A percentile compares a stretch with the other conserved stretches of the same genome.
Conservation (phyloP, 768 basidiomycete species). For the Kwoniella sp. region DNA sequence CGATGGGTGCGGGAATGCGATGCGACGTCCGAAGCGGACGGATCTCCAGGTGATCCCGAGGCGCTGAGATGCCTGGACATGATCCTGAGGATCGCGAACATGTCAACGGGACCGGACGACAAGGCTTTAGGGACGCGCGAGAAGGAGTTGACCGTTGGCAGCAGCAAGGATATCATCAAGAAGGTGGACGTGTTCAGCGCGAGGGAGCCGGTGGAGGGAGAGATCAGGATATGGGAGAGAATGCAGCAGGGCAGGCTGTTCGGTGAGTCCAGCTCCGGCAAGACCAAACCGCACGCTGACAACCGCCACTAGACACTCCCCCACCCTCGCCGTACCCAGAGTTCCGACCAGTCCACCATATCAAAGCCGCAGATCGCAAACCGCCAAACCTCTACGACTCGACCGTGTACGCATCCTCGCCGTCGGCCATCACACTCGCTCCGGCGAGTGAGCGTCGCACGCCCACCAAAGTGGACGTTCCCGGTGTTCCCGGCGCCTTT, state of each 20-base stretch:
- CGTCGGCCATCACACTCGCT: conserved; percentile 48
- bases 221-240: conserved; percentile 42
- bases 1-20: conserved; percentile 61
- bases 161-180: conserved; percentile 20
- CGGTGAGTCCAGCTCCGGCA: conserved; percentile 17
- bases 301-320: conserved; percentile 10
- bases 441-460: conserved; percentile 40
- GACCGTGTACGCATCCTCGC: conserved; percentile 54
- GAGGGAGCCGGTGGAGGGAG: conserved; percentile 24
- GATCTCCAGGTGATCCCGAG: conserved; percentile 53
- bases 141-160: conserved; percentile 7
- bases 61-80: conserved; percentile 56
- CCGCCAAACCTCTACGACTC: conserved; percentile 59
- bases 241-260: conserved; percentile 29
- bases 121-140: conserved; percentile 6
- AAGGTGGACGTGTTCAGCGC: conserved; percentile 38
- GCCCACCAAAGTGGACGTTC: conserved; percentile 52
- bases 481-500: conserved; percentile 56
- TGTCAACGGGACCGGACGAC: conserved; percentile 2
- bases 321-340: conserved; percentile 28
- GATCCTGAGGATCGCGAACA: conserved; percentile 54
- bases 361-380: conserved; percentile 55
- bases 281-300: not conserved
- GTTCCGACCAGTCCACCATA: conserved; percentile 48
- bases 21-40: conserved; percentile 54